Evolutionary conservation across 106 monocot genomes (phyloP), one percentile per base, ranked within the genome.

Genomic region (Dactylorhiza incarnata): DNA sequence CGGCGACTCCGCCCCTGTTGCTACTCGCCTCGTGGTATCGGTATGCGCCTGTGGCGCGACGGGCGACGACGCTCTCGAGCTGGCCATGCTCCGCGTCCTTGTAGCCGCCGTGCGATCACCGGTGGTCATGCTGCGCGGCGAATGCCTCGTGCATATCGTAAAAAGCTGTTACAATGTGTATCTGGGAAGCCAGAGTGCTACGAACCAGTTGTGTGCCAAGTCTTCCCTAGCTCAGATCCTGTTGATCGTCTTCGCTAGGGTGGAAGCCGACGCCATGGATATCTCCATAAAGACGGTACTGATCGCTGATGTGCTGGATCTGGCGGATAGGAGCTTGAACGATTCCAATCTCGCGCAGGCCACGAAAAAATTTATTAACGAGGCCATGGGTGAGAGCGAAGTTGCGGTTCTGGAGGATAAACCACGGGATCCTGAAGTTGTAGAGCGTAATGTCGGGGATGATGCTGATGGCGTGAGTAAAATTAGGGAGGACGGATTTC

Each of bases 141-240:
- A 89, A 65, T 75, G 80, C 45, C 76, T 99, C 49, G 94, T 86
- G 19, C 84, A 90, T 68, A 77, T 90, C 46, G 78, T 99, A 45
- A 94, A 91, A 83, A 86, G 86, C 80, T 86, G 91, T 71, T 99
- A 91, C 74, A 99, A 99, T 68, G 84, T 94, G 43, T 99, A 92
- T 70, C 82, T 99, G 25, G 87, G 99, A 20, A 91, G 94, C 81
- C 80, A 77, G 55, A 87, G 85, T 63, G 81, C 72, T 7, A 80
- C 80, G 29, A 99, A 91, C 72, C 99, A 99, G 86, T 49, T 99
- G 15, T 89, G 91, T 17, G 85, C 94, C 22, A 89, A 92, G 80
- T 81, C 89, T 11, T 86, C 86, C n/a, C 85, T 99, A 0, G 89
- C 85, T 1, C 91, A 94, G 86, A 86, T 88, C 16, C 58, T 99